phyloP scores from a whole-genome alignment of 306 rosid genomes.

The Glycine tomentella region DNA sequence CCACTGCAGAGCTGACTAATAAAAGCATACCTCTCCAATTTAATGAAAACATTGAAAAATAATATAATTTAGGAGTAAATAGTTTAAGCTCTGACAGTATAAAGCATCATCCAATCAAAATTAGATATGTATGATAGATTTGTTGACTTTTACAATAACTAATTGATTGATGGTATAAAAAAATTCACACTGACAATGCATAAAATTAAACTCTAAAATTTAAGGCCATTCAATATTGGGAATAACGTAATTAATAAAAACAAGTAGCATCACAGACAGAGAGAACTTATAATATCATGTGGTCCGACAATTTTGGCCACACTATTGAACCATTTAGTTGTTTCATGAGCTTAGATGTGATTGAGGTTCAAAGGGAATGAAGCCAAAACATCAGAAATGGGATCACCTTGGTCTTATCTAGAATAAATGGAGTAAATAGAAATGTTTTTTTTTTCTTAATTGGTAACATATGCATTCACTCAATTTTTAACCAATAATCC shows the following conservation, averaged over 20 bases:
- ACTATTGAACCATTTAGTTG: too few relatives aligned
- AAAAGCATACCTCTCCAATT: constrained; percentile 21
- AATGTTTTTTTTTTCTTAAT: background rate
- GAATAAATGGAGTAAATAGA: too few relatives aligned
- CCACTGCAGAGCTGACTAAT: constrained; percentile 11
- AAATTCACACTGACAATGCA: too few relatives aligned
- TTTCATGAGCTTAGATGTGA: too few relatives aligned
- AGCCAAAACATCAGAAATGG: too few relatives aligned
- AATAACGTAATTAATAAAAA: background rate
- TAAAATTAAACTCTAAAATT: background rate
- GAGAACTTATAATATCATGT: too few relatives aligned
- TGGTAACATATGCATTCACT: constrained; percentile 10
- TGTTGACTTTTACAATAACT: background rate
- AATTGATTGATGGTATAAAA: too few relatives aligned
- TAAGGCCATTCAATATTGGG: background rate
- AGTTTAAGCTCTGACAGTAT: background rate
- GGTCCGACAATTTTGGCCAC: too few relatives aligned
- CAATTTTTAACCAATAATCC: constrained; percentile 14
- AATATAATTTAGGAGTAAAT: background rate
- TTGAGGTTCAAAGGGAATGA: too few relatives aligned
- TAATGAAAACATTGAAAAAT: constrained; percentile 1
- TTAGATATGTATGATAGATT: background rate
- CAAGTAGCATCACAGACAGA: background rate
- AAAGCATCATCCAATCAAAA: background rate
- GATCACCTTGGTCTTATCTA: too few relatives aligned